phyloP scores from a whole-genome alignment of 306 rosid species.

The Medicago ruthenica region DNA sequence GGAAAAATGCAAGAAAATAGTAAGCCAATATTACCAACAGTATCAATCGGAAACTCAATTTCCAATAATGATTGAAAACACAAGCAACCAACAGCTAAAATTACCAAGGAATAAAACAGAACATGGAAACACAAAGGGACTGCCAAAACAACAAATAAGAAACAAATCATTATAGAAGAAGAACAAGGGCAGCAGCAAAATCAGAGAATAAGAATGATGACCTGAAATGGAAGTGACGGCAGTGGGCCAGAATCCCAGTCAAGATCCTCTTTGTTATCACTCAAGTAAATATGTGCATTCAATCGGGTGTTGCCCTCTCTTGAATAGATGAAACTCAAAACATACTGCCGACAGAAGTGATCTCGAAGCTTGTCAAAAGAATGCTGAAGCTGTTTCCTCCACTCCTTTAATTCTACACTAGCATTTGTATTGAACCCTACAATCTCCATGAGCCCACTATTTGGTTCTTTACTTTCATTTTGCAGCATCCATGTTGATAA shows the following conservation, averaged over 20 bases:
- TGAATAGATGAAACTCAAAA: slow-evolving; percentile 89
- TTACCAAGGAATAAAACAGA: slow-evolving; percentile 13
- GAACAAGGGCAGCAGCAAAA: slow-evolving; percentile 28
- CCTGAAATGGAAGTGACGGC: slow-evolving; percentile 99
- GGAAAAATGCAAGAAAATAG: slow-evolving; percentile 20
- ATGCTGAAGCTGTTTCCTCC: slow-evolving; percentile 94
- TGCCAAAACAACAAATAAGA: slow-evolving; percentile 11
- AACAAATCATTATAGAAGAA: slow-evolving; percentile 9
- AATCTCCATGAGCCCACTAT: slow-evolving; percentile 57
- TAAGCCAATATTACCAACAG: slow-evolving; percentile 20
- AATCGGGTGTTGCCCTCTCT: slow-evolving; percentile 92
- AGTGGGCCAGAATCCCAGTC: slow-evolving; percentile 68
- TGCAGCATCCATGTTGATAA: slow-evolving; percentile 71
- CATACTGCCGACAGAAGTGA: slow-evolving; percentile 92
- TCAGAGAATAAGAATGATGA: slow-evolving; percentile 45
- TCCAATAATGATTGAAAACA: slow-evolving; percentile 29
- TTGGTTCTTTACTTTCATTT: slow-evolving; percentile 61
- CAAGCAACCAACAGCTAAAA: slow-evolving; percentile 25
- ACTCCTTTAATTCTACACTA: slow-evolving; percentile 77
- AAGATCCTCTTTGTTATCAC: slow-evolving; percentile 66
- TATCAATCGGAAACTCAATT: slow-evolving; percentile 28
- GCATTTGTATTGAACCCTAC: slow-evolving; percentile 56
- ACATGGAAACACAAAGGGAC: slow-evolving; percentile 28
- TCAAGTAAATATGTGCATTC: slow-evolving; percentile 81
- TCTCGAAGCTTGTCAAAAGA: slow-evolving; percentile 94